phyloP scores from a whole-genome alignment of 495 filamentous ascomycete species.

The Podospora appendiculata region DNA sequence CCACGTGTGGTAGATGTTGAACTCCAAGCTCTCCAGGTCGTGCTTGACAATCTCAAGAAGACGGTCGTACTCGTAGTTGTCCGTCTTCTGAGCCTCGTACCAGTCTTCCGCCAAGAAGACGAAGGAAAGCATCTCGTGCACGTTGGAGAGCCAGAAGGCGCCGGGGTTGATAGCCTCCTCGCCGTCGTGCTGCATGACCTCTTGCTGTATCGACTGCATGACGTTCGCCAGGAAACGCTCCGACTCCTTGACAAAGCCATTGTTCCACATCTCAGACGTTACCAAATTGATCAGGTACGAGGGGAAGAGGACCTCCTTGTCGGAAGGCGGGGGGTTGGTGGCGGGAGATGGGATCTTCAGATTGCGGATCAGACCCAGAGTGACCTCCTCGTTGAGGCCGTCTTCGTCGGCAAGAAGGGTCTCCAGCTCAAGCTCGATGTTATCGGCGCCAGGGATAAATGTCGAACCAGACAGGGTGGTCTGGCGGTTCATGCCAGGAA shows the following conservation, averaged over 20 bases:
- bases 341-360: conserved; percentile 87
- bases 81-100: conserved; percentile 99
- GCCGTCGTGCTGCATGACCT: conserved; percentile 97
- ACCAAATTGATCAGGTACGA: conserved; percentile 98
- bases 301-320: conserved; percentile 98
- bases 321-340: conserved; percentile 76
- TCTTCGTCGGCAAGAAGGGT: conserved; percentile 92
- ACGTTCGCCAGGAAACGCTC: conserved; percentile 98
- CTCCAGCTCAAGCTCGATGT: conserved; percentile 88
- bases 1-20: conserved; percentile 99
- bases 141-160: conserved; percentile 98
- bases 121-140: conserved; percentile 99
- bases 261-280: conserved; percentile 99
- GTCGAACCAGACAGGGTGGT: conserved; percentile 55
- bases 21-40: conserved; percentile 94
- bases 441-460: conserved; percentile 73
- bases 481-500: conserved; percentile 55
- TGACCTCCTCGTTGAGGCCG: conserved; percentile 89
- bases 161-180: conserved; percentile 97
- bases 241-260: conserved; percentile 98
- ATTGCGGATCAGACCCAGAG: conserved; percentile 90
- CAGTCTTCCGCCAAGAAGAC: conserved; percentile 99
- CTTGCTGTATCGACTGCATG: conserved; percentile 98
- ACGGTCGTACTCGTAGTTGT: conserved; percentile 98
- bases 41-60: conserved; percentile 98